phyloP scores from a whole-genome alignment of 1,139 yeast species.

The Nadsonia commutata region DNA sequence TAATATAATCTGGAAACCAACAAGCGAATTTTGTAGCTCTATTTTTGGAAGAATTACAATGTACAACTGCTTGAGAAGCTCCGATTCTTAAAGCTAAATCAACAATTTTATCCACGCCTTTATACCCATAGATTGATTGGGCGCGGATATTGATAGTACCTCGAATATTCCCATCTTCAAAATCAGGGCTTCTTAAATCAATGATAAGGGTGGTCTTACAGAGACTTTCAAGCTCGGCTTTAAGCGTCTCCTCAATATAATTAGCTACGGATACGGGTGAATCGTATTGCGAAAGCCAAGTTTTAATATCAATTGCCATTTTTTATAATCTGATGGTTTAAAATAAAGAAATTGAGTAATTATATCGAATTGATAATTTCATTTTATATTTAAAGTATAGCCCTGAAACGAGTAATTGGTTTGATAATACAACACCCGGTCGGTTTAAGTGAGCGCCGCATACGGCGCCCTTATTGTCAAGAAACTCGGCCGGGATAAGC shows the following conservation, averaged over 20 bases:
- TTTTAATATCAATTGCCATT: no score
- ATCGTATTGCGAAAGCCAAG: no score
- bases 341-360: no score
- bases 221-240: conserved; percentile 3
- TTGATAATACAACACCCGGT: no score
- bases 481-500: no score
- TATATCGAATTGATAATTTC: no score
- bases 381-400: no score
- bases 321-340: no score
- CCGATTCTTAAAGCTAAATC: conserved; percentile 4
- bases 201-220: conserved; percentile 3
- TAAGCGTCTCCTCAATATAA: conserved; percentile 3
- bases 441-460: no score
- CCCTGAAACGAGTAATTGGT: no score
- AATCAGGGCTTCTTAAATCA: conserved; percentile 6
- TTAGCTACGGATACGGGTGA: no score
- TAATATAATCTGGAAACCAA: conserved; percentile 4
- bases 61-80: conserved; percentile 2
- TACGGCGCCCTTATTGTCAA: no score
- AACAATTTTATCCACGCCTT: conserved; percentile 4
- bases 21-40: conserved; percentile 5
- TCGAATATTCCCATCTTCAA: conserved; percentile 5
- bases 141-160: conserved; percentile 5
- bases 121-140: conserved; percentile 4
- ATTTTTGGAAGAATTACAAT: conserved; percentile 5